Base-by-base conservation (phyloP, 768 basidiomycete species). In the Suillus bovinus region DNA sequence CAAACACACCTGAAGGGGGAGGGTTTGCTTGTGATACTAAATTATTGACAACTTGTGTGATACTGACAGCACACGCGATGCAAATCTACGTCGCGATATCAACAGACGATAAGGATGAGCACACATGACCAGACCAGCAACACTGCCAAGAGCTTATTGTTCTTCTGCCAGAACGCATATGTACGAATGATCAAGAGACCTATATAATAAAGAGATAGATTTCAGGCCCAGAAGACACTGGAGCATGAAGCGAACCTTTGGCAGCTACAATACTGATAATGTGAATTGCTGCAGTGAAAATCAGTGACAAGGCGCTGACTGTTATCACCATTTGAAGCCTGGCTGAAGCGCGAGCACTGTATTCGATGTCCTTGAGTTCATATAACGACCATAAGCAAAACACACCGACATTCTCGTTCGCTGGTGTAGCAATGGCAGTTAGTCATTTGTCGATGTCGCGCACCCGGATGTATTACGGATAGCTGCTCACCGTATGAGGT, bases 401-500 rank as follows among this genome's bases (percentile, higher is more conserved):
- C 5, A 39, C 9, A 50, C 57, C 8, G 52, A 47, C 57, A 47
- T 41, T 10, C 5, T 58, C 41, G 31, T 41, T 47, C 17, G 14
- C 24, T 47, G 41, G 44, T 8, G 53, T 34, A 16, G 53, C 53
- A 22, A 54, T 54, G 7, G 53, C 53, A 34, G 53, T 34, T 54
- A 16, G 14, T 16, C 4, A 9, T n/a, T 8, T 4, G 22, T 54
- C 7, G 9, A 34, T n/a, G 4, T 24, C 33, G 22, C 33, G 1
- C 9, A 10, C 16, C 7, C 13, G 20, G 5, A 14, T n/a, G 36
- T 54, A 36, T 34, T 34, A 22, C 13, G 14, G 33, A 22, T 5
- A 36, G 8, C 14, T 54, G 22, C 60, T 61, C 49, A 62, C 61
- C 58, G 4, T 62, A 62, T 17, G 57, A 10, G 38, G 61, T 62